Conservation (phyloP, 2,329 filamentous ascomycete species). For the Colletotrichum lupini region DNA sequence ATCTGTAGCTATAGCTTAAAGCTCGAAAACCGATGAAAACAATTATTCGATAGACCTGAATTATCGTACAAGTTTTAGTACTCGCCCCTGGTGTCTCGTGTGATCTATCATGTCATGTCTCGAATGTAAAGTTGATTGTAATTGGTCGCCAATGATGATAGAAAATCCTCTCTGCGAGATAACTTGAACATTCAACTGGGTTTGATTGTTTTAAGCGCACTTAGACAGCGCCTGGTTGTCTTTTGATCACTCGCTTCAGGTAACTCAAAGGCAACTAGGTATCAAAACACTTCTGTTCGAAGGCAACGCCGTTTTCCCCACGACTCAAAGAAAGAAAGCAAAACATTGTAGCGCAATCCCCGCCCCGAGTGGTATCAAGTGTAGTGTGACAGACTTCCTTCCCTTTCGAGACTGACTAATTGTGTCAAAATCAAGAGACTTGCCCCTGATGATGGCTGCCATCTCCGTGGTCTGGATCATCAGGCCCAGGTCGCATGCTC, state of each 20-base stretch:
- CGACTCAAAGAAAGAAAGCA: neutral
- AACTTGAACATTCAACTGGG: neutral
- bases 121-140: no score
- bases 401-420: neutral
- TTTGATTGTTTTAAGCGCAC: neutral
- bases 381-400: neutral
- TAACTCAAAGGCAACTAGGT: neutral
- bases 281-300: neutral
- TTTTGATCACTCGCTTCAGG: neutral
- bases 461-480: conserved; percentile 12
- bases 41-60: no score
- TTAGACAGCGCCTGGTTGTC: neutral
- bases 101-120: no score
- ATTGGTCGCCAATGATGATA: no score
- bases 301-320: neutral
- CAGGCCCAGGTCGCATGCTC: neutral
- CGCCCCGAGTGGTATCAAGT: neutral
- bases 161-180: no score
- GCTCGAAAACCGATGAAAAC: no score
- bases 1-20: neutral
- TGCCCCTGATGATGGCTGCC: neutral
- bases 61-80: no score
- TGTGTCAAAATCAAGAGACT: neutral
- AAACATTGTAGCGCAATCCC: neutral
- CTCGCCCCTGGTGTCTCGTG: no score